Evolutionary conservation across 495 filamentous ascomycete species (phyloP).

Genomic region (Talaromyces wortmannii): DNA sequence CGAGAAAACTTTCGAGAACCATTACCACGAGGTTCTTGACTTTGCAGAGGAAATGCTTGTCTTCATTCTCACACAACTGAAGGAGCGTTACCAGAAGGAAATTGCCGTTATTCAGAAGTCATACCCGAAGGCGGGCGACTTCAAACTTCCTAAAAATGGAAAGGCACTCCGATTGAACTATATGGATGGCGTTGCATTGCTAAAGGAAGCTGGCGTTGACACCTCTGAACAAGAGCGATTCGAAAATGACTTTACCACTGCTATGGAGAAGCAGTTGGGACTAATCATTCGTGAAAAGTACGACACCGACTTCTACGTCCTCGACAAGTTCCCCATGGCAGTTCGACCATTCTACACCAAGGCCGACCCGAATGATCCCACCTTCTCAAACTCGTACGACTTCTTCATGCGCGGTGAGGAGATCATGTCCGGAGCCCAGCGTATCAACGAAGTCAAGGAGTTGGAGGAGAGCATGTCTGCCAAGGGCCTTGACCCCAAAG

Average conservation of each 20-base stretch:
- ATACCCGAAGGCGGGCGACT: constrained; percentile 50
- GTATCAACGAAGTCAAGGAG: constrained; percentile 67
- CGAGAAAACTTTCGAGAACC: constrained; percentile 86
- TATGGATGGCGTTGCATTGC: constrained; percentile 73
- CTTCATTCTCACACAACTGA: constrained; percentile 75
- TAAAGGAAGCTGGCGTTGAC: constrained; percentile 73
- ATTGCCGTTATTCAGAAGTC: constrained; percentile 61
- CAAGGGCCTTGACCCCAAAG: constrained; percentile 68
- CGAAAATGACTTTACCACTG: constrained; percentile 55
- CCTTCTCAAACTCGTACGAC: constrained; percentile 79
- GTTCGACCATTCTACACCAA: constrained; percentile 90
- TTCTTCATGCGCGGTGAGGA: constrained; percentile 94
- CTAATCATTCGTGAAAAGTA: constrained; percentile 77
- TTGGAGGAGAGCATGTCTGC: constrained; percentile 60
- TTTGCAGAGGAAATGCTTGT: constrained; percentile 81
- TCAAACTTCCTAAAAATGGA: constrained; percentile 54
- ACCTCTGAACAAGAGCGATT: constrained; percentile 74
- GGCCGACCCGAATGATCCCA: constrained; percentile 59
- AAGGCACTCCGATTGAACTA: constrained; percentile 80
- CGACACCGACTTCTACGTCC: constrained; percentile 84
- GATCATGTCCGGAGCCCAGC: constrained; percentile 82
- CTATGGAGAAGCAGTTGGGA: constrained; percentile 87
- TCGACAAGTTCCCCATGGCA: constrained; percentile 84
- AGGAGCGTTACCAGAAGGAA: constrained; percentile 57
- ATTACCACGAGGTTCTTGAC: constrained; percentile 81